Base-by-base conservation (phyloP, 768 basidiomycete genomes). In the Leccinum longicurvipes region DNA sequence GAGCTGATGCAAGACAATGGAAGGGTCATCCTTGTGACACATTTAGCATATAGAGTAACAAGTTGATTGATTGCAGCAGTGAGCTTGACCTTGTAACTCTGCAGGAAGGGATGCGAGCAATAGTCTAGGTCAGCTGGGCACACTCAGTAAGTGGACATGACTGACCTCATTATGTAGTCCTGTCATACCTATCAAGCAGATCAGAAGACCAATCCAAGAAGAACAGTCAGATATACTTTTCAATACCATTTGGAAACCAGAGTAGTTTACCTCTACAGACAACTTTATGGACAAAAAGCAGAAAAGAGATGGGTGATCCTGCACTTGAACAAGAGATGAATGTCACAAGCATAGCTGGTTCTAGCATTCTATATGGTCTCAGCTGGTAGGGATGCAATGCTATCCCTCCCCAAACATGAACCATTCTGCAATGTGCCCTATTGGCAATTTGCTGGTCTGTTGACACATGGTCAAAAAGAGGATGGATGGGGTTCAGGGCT, bases 211-310 rank as follows among this genome's bases (percentile, higher is more conserved):
- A 6, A 36, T 15, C 15, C 1, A 2, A 17, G 2, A 6, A 3
- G 4, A 23, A 45, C 6, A 3, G 10, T 6, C 27, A 48, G 28
- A 71, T 83, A 55, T 67, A 93, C 89, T 98, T 98, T 98, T 98
- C 67, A 95, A 69, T 34, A 96, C 93, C 78, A 98, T 98, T 62
- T 91, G 82, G 74, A 98, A 93, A 1, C 94, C 96, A 0, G 92
- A 89, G 68, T 91, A 82, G 70, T 98, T 98, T 55, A 97, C 75
- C 64, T 98, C 93, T 54, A 93, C 84, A 60, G 93, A 99, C 7
- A 92, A 89, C 68, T 80, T 82, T 54, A 98, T 79, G 27, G 86
- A 84, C 14, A 85, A 86, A 46, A 87, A 79, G 7, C 84, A 78
- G 44, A 93, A 83, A 90, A 97, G 11, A 93, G 79, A 47, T 78